Evolutionary conservation across 108 stramenopile species (phyloP).

Genomic region (Cyclostephanos tholiformis): DNA sequence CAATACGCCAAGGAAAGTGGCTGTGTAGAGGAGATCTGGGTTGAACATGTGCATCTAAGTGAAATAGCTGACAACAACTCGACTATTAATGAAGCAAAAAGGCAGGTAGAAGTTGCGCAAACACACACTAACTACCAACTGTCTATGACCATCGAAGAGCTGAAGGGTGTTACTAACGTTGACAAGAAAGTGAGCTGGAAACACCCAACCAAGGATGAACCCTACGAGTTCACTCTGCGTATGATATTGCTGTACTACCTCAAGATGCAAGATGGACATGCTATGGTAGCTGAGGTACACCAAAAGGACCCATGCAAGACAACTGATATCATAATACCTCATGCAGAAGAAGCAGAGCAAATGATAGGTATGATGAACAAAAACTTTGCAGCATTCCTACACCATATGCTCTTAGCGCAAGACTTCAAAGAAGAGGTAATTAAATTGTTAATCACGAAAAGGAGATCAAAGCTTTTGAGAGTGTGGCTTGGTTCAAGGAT

Average conservation of each 20-base stretch:
- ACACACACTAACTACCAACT: neutral
- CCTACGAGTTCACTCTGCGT: neutral
- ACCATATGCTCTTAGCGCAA: no score
- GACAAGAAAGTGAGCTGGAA: neutral
- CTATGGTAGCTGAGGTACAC: neutral
- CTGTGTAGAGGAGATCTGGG: neutral
- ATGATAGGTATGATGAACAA: slow-evolving; percentile 2
- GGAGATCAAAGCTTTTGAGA: no score
- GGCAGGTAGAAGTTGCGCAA: neutral
- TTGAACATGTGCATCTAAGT: neutral
- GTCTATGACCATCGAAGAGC: neutral
- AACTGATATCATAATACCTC: neutral
- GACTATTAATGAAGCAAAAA: neutral
- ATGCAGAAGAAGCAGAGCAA: neutral
- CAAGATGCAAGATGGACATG: neutral
- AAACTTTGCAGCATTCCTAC: slow-evolving; percentile 2
- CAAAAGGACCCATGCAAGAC: neutral
- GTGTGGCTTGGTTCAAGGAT: no score
- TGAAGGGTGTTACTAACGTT: neutral
- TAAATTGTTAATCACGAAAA: no score
- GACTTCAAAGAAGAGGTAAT: no score
- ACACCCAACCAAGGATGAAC: neutral
- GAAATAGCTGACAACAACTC: neutral
- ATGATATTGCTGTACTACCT: neutral
- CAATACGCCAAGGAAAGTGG: neutral